These are phyloP conservation scores for Phytophthora fragariaefolia DNA, from an alignment of 352 stramenopile species.

Conservation along the genomic window DNA sequence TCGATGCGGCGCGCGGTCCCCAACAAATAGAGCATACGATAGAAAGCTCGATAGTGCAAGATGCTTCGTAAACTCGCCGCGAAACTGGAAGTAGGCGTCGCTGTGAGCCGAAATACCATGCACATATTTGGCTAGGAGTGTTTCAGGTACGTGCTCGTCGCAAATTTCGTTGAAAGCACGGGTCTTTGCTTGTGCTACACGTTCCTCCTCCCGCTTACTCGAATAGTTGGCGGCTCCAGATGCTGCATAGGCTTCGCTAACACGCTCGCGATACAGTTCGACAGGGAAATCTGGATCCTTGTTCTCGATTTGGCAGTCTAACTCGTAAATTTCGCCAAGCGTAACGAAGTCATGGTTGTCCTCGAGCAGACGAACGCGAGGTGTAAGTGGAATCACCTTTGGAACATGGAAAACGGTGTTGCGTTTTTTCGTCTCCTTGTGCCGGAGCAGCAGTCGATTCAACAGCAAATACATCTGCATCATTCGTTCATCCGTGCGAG, in stretches of 20 bases:
- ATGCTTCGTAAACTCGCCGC: constrained; percentile 89
- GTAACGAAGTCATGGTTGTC: constrained; percentile 88
- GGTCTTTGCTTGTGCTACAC: constrained; percentile 67
- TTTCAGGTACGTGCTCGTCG: constrained; percentile 79
- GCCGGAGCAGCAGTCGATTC: constrained; percentile 83
- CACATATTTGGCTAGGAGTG: constrained; percentile 87
- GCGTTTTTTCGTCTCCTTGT: constrained; percentile 90
- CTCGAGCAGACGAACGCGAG: constrained; percentile 87
- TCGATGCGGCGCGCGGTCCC: constrained; percentile 84
- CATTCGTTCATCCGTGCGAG: constrained; percentile 94
- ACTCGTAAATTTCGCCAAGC: constrained; percentile 88
- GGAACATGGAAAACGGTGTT: constrained; percentile 92
- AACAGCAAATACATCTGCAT: constrained; percentile 94
- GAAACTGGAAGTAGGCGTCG: constrained; percentile 89
- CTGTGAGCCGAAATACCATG: constrained; percentile 71
- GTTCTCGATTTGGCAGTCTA: constrained; percentile 69
- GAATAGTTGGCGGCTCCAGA: constrained; percentile 37
- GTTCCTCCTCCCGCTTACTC: constrained; percentile 66
- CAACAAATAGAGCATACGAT: constrained; percentile 87
- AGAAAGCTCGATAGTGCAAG: constrained; percentile 86
- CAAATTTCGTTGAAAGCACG: constrained; percentile 85
- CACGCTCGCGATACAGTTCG: constrained; percentile 77
- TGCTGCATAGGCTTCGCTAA: constrained; percentile 73
- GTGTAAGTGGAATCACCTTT: constrained; percentile 93
- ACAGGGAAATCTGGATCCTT: constrained; percentile 83